Conservation (phyloP, 2,329 filamentous ascomycete genomes). For the Cordyceps cicadae region DNA sequence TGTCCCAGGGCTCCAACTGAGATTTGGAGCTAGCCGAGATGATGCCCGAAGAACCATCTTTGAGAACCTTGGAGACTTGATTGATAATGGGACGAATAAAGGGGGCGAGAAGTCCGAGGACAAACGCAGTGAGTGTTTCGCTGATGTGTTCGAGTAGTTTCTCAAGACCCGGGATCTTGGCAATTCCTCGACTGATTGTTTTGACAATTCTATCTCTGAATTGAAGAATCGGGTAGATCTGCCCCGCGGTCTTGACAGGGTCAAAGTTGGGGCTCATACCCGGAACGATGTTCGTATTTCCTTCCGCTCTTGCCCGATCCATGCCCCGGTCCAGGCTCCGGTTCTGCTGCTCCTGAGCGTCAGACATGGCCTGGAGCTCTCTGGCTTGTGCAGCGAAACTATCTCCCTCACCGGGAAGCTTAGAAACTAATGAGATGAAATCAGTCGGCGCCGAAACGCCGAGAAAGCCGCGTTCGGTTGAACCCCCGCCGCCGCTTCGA, state of each 20-base stretch:
- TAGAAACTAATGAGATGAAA: conserved; percentile 64
- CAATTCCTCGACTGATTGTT: conserved; percentile 72
- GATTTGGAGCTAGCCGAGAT: conserved; percentile 61
- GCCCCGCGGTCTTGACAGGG: conserved; percentile 62
- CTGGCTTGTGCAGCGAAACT: conserved; percentile 60
- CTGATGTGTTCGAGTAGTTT: conserved; percentile 87
- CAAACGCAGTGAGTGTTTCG: conserved; percentile 85
- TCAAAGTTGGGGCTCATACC: conserved; percentile 73
- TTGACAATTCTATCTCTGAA: conserved; percentile 94
- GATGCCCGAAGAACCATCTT: conserved; percentile 71
- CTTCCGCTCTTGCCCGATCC: conserved; percentile 26
- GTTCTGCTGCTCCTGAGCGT: conserved; percentile 56
- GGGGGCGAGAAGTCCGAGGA: conserved; percentile 82
- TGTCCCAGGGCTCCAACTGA: conserved; percentile 73
- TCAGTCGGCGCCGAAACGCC: conserved; percentile 37
- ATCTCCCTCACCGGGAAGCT: conserved; percentile 63
- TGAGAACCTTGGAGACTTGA: conserved; percentile 73
- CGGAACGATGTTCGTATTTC: conserved; percentile 53
- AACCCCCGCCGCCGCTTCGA: conserved; percentile 26
- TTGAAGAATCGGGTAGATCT: conserved; percentile 90
- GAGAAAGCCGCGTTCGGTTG: conserved; percentile 32
- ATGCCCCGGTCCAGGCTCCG: conserved; percentile 21
- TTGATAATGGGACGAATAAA: conserved; percentile 90
- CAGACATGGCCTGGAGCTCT: conserved; percentile 51
- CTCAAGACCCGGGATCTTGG: conserved; percentile 87